Base-by-base conservation (phyloP, 345 rosid species). In the Sapria himalayana region DNA sequence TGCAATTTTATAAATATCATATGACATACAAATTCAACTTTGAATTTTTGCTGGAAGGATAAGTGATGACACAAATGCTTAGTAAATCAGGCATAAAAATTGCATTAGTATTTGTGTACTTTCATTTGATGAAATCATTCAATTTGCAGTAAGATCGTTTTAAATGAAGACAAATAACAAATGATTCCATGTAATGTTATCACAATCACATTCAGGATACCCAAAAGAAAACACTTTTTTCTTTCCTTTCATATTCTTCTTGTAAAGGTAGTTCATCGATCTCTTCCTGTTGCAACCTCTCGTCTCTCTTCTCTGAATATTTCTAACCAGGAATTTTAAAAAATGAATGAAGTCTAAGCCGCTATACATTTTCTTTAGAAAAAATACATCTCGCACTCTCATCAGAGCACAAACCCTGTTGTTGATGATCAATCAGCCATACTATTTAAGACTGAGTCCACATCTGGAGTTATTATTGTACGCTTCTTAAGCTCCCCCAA, bases 401-500 rank as follows among this genome's bases (percentile, higher is more conserved):
- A 19, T 31, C 51, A 22, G 2, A 29, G 40, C 11, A 41, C 34
- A 33, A 47, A 37, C 36, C 16, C 32, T 33, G 2, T 20, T 18
- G 23, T 12, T 4, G 13, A 25, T 13, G 27, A 40, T 31, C 37
- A 38, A 48, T 67, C 45, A 32, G 45, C 40, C 49, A 69, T 49
- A 37, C 61, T 50, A 22, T 62, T 54, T 25, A 79, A 38, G 56
- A 75, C 22, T 2, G 73, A 71, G 55, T 73, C 71, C 11, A 81
- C 49, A 43, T 75, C 85, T 19, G 85, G 97, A 16, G 77, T 70
- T 29, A 81, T 39, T 50, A 66, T 60, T 15, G 63, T 76, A 2
- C 73, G 84, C 69, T 74, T 76, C 56, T 50, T 39, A 32, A 78
- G 61, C 57, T 78, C 76, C 43, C 85, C 89, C 24, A 76, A 50